Conservation (phyloP, 2,329 filamentous ascomycete genomes). For the Fusarium burgessii region DNA sequence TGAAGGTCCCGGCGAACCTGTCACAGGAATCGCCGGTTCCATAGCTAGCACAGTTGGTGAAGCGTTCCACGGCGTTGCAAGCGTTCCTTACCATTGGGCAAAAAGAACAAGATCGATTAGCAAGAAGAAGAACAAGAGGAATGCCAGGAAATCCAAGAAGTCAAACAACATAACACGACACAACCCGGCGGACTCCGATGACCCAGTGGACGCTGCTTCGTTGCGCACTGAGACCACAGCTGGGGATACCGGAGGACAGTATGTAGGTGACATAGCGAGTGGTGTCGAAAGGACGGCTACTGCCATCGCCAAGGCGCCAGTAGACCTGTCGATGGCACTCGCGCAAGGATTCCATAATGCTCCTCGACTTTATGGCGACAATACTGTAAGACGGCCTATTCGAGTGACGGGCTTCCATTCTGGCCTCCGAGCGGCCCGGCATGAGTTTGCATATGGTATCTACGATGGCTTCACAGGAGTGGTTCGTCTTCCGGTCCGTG, state of each 20-base stretch:
- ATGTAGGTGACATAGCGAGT: conserved; percentile 63
- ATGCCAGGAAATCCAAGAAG: conserved; percentile 5
- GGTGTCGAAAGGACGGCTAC: conserved; percentile 64
- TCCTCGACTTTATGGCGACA: conserved; percentile 76
- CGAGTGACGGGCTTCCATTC: conserved; percentile 74
- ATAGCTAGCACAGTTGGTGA: conserved; percentile 69
- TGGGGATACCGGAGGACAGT: conserved; percentile 51
- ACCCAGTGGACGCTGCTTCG: conserved; percentile 13
- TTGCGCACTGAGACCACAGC: conserved; percentile 34
- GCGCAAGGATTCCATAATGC: conserved; percentile 79
- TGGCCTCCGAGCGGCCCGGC: conserved; percentile 69
- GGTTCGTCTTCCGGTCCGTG: conserved; percentile 68
- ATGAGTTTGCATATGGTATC: conserved; percentile 72
- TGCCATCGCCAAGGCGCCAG: conserved; percentile 67
- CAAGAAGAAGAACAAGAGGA: conserved; percentile 26
- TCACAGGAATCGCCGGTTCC: conserved; percentile 74
- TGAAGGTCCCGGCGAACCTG: conserved; percentile 78
- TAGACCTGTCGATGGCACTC: conserved; percentile 70
- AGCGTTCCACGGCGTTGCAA: conserved; percentile 71
- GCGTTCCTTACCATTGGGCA: conserved; percentile 71
- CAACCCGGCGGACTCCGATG: conserved; percentile 6
- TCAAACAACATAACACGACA: background rate
- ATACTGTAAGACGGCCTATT: conserved; percentile 72
- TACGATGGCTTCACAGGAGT: conserved; percentile 75
- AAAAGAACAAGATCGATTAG: conserved; percentile 66